Evolutionary conservation across 352 stramenopile species (phyloP), one percentile per base, ranked within the genome.

Genomic region (Globisporangium nunn): DNA sequence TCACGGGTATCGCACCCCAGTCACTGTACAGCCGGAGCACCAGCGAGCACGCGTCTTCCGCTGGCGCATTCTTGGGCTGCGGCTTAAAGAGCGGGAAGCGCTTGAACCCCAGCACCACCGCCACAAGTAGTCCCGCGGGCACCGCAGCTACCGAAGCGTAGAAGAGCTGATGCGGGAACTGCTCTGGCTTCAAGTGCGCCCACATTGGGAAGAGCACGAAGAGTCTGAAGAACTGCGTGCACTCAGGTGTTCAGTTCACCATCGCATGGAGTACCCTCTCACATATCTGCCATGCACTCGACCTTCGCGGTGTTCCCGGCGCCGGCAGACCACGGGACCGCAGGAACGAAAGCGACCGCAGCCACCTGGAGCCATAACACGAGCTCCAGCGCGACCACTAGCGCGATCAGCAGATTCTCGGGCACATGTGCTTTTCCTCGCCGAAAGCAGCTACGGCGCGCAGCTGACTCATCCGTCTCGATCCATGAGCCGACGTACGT

Each of bases 11-110:
- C 23, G 64, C 56, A 23, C 65, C 29, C 77, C 75, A 90, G 28
- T 79, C 68, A 44, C 75, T 80, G 60, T 86, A 87, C 17, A 78
- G 40, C 10, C 77, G 70, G 17, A 90, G 50, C 28, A 68, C 41
- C 30, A 87, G 29, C 3, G 75, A 77, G 40, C 75, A 83, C 1
- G 72, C 29, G 41, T 85, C 74, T 63, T 90, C 80, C 18, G 57
- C 33, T 5, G 72, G 70, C n/a, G 65, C 62, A 3, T 35, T 56
- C 47, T 63, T 72, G 0, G 75, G 75, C 52, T 88, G 75, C 0
- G 77, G 74, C 52, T 88, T 88, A 58, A 88, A 88, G 29, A 89
- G 48, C 10, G 79, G 73, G 40, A 87, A 87, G 18, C 74, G 52
- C 52, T 82, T 81, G 15, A 53, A 37, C 1, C 79, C 77, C 2